Evolutionary conservation across 306 rosid species (phyloP).

Genomic region (Sesbania bispinosa): DNA sequence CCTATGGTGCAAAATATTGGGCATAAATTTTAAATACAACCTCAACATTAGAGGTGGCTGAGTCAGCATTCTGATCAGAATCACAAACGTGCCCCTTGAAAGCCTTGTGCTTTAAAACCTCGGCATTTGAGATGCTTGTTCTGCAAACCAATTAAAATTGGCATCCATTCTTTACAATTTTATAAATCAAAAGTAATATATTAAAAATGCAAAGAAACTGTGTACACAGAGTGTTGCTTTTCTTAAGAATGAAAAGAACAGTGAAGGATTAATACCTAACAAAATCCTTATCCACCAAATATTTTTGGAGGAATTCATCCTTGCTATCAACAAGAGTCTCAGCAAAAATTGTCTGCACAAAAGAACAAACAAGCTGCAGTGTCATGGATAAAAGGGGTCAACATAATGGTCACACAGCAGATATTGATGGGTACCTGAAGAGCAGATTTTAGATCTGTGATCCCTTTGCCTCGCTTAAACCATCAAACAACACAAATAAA

Average conservation of each 20-base stretch:
- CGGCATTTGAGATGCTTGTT: slow-evolving; percentile 42
- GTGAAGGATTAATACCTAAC: slow-evolving; percentile 45
- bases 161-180: neutral
- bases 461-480: slow-evolving; percentile 86
- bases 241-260: neutral
- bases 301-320: slow-evolving; percentile 72
- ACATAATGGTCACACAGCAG: neutral
- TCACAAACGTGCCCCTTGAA: slow-evolving; percentile 30
- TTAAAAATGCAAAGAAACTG: neutral
- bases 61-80: slow-evolving; percentile 37
- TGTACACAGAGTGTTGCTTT: neutral
- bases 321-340: slow-evolving; percentile 78
- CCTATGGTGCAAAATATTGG: neutral
- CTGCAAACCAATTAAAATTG: slow-evolving; percentile 42
- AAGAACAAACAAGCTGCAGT: slow-evolving; percentile 21
- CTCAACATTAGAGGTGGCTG: slow-evolving; percentile 56
- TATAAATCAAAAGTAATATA: slow-evolving; percentile 2
- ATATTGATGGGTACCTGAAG: slow-evolving; percentile 59
- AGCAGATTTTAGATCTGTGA: slow-evolving; percentile 70
- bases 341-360: slow-evolving; percentile 74
- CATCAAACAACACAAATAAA: slow-evolving; percentile 20
- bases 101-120: slow-evolving; percentile 49
- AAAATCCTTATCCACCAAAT: slow-evolving; percentile 45
- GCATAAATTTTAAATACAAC: slow-evolving; percentile 33
- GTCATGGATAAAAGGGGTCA: neutral